Conservation (phyloP, 2,329 filamentous ascomycete genomes). For the Lojkania enalia region DNA sequence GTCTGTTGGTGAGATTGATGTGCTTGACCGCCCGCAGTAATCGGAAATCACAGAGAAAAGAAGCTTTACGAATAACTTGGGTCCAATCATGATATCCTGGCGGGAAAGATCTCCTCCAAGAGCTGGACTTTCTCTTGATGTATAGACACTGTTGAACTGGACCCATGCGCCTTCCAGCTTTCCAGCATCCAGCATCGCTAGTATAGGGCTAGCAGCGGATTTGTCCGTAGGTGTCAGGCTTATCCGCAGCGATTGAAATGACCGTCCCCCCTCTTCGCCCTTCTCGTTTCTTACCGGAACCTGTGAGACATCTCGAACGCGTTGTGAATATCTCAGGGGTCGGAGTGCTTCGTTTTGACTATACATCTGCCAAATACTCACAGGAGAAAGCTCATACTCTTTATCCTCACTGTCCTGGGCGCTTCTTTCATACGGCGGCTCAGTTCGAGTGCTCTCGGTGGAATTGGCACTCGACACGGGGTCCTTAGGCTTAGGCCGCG, state of each 20-base stretch:
- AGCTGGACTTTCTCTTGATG: conserved; percentile 33
- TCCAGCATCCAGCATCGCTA: background rate
- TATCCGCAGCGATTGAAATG: background rate
- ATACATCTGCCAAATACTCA: no score
- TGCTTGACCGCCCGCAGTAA: conserved; percentile 20
- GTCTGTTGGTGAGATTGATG: conserved; percentile 23
- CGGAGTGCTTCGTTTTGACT: no score
- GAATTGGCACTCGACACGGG: no score
- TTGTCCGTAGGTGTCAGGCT: background rate
- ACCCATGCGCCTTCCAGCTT: conserved; percentile 31
- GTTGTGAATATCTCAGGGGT: no score
- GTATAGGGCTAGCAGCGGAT: background rate
- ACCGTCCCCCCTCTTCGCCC: no score
- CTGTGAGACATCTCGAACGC: no score
- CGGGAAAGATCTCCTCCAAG: conserved; percentile 23
- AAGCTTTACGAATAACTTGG: conserved; percentile 28
- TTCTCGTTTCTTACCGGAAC: no score
- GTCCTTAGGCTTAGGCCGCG: conserved; percentile 7
- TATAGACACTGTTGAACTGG: conserved; percentile 31
- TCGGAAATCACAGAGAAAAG: conserved; percentile 14
- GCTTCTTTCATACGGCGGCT: conserved; percentile 4
- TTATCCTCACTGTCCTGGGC: no score
- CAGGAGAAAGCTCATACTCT: no score
- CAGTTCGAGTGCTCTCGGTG: background rate
- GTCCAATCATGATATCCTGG: conserved; percentile 21